phyloP scores from a whole-genome alignment of 495 filamentous ascomycete species.

The Penicillium verhagenii region DNA sequence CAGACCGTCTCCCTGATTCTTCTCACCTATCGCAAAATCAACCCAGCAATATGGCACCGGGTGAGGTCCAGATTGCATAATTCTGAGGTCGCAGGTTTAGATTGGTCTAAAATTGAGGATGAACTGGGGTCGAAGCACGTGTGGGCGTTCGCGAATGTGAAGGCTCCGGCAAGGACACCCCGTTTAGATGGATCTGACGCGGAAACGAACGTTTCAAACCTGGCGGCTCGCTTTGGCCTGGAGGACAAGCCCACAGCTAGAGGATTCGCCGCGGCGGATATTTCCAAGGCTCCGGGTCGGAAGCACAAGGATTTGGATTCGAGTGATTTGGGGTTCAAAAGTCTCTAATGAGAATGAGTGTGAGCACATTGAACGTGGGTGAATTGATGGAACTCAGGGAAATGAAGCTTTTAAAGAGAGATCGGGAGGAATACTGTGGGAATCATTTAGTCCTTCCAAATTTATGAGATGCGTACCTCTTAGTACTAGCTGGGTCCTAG shows the following conservation, averaged over 20 bases:
- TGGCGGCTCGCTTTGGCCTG: background rate
- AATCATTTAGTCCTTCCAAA: no score
- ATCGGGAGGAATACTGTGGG: background rate
- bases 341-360: background rate
- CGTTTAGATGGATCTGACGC: background rate
- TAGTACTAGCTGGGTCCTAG: no score
- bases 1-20: slow-evolving; percentile 32
- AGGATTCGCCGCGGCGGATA: background rate
- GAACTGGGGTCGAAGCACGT: background rate
- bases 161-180: background rate
- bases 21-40: slow-evolving; percentile 28
- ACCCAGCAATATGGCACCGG: slow-evolving; percentile 20
- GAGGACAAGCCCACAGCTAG: background rate
- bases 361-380: background rate
- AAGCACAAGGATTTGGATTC: background rate
- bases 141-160: background rate
- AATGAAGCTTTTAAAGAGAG: background rate
- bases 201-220: background rate
- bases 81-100: slow-evolving; percentile 18
- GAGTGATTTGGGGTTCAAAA: background rate
- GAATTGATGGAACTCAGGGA: background rate
- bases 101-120: slow-evolving; percentile 17
- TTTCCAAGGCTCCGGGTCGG: background rate
- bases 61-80: slow-evolving; percentile 13
- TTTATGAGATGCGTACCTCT: no score